Evolutionary conservation across 2,329 filamentous ascomycete genomes (phyloP), one percentile per base, ranked within the genome.

Genomic region (Neurospora sp.): DNA sequence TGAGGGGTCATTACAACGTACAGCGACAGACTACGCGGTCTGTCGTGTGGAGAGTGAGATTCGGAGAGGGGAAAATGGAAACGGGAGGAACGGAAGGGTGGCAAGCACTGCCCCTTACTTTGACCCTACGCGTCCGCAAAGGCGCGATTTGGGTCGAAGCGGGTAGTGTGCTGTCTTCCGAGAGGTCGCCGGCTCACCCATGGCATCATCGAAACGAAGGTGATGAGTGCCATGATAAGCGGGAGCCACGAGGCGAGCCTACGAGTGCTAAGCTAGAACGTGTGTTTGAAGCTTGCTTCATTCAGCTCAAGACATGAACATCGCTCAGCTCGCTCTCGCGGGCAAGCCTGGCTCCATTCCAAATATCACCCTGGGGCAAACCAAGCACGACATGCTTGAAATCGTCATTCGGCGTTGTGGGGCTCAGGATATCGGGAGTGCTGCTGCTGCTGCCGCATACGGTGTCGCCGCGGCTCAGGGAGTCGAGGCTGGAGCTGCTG

Each of bases 401-500:
- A 12, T 80, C 78, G 57, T 83, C 82, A 67, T 84, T 83, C 0
- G 83, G 83, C 8, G 83, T 80, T 0, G 81, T 82, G 8, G 84
- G 84, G 74, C 83, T 85, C 70, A 85, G 74, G n/a, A 83, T 82
- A 23, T 82, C 83, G 84, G 84, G 69, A 82, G 84, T 68, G 46
- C 82, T 75, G 67, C 79, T 83, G 70, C 81, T 83, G 73, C 82
- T 84, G 66, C 81, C 82, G 68, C 83, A 84, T 67, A 81, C 80
- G 71, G 80, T 83, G 39, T 77, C 77, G 41, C 78, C 80, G 62
- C 77, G 77, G 70, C 76, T 78, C 5, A 78, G 73, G 3, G 78
- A 80, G 40, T 78, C 90, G 46, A 89, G 91, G 78, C 91, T 88
- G 0, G 92, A 96, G 69, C 89, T 93, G 74, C 92, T 96, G 71